Conservation (phyloP, 2,329 filamentous ascomycete genomes). For the Escovopsis sp. region DNA sequence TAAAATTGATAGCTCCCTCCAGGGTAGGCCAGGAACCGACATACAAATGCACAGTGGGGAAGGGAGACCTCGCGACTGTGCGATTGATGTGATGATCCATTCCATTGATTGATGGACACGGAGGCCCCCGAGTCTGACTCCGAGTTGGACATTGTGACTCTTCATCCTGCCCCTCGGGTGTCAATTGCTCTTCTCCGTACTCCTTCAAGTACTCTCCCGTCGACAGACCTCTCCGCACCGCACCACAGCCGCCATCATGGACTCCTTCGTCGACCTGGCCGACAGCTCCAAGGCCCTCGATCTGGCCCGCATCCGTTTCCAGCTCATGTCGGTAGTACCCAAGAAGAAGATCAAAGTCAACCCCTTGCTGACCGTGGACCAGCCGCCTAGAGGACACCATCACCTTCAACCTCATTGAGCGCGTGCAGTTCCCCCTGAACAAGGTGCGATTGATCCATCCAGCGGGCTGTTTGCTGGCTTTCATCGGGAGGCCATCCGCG, state of each 20-base stretch:
- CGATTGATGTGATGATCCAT: no score
- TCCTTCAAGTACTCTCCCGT: no score
- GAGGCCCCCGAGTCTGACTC: no score
- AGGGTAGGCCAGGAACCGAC: no score
- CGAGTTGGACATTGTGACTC: no score
- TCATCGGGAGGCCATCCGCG: not conserved
- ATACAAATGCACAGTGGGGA: no score
- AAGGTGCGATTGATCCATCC: conserved; percentile 17
- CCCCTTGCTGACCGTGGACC: conserved; percentile 7
- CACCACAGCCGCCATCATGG: conserved; percentile 43
- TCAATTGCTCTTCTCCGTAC: no score
- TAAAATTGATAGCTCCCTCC: no score
- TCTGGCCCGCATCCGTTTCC: conserved; percentile 80
- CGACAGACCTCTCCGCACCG: no score
- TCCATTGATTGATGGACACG: no score
- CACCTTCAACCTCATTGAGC: conserved; percentile 90
- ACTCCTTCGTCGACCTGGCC: conserved; percentile 75
- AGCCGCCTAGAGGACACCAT: conserved; percentile 97
- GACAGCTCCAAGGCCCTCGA: conserved; percentile 78
- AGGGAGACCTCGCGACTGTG: no score
- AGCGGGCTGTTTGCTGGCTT: not conserved
- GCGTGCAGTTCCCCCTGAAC: conserved; percentile 94
- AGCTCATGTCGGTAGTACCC: conserved; percentile 57
- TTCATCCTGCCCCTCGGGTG: no score
- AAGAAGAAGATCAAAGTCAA: not conserved